phyloP scores from a whole-genome alignment of 2,329 filamentous ascomycete genomes.

The Beauveria bassiana region DNA sequence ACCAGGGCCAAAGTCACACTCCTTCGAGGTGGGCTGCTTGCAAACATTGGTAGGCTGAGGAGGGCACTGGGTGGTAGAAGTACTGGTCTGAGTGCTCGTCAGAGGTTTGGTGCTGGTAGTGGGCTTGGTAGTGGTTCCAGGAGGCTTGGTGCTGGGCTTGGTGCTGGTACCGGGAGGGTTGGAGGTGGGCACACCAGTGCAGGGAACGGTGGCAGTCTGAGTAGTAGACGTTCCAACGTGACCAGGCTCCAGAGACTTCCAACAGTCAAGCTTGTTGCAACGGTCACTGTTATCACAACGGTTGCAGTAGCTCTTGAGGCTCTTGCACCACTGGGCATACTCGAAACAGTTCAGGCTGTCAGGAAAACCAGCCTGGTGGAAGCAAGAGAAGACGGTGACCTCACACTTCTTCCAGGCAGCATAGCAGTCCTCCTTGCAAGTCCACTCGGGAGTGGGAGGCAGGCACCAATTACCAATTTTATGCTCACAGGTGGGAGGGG shows the following conservation, averaged over 20 bases:
- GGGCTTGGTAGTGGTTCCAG: slow-evolving; percentile 18
- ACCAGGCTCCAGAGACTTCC: slow-evolving; percentile 32
- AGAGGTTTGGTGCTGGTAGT: slow-evolving; percentile 24
- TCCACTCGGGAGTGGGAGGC: slow-evolving; percentile 40
- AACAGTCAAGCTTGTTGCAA: slow-evolving; percentile 37
- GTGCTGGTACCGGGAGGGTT: slow-evolving; percentile 16
- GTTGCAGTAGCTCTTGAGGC: slow-evolving; percentile 37
- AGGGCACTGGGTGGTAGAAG: slow-evolving; percentile 27
- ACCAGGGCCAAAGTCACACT: slow-evolving; percentile 60
- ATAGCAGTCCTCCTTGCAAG: slow-evolving; percentile 33
- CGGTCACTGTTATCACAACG: slow-evolving; percentile 26
- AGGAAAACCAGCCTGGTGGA: slow-evolving; percentile 43
- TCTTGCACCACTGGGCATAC: slow-evolving; percentile 42
- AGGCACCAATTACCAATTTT: slow-evolving; percentile 47
- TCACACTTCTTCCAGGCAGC: slow-evolving; percentile 35
- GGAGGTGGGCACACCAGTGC: slow-evolving; percentile 21
- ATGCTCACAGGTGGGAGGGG: slow-evolving; percentile 45
- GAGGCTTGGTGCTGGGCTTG: slow-evolving; percentile 18
- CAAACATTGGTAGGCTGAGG: slow-evolving; percentile 45
- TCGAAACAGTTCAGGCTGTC: slow-evolving; percentile 41
- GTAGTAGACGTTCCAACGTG: slow-evolving; percentile 26
- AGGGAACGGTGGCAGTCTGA: slow-evolving; percentile 26
- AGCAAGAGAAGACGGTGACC: slow-evolving; percentile 43
- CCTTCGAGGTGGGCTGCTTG: slow-evolving; percentile 44
- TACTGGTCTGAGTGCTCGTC: slow-evolving; percentile 18